Evolutionary conservation across 208 protist species (phyloP).

Genomic region (Acanthamoeba culbertsoni): DNA sequence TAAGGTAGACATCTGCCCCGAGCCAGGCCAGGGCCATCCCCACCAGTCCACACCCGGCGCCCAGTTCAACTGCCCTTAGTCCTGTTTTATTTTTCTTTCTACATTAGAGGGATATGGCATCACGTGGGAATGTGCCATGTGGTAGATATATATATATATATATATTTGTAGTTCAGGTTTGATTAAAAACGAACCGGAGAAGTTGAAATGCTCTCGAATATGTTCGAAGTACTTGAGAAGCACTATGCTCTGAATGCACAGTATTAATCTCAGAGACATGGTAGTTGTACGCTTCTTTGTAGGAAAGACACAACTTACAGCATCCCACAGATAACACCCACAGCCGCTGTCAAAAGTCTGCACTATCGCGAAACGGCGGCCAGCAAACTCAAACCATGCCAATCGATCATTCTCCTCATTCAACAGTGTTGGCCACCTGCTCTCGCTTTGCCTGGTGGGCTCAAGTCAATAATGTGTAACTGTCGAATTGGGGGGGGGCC

Average conservation of each 20-base stretch:
- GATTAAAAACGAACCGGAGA: not conserved
- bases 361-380: conserved; percentile 9
- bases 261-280: no score
- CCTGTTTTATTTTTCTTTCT: not conserved
- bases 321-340: conserved; percentile 5
- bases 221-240: conserved; percentile 20
- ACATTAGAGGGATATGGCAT: no score
- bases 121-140: not conserved
- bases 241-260: conserved; percentile 30
- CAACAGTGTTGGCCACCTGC: not conserved
- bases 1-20: not conserved
- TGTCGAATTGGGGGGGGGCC: not conserved
- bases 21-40: not conserved
- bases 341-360: conserved; percentile 28
- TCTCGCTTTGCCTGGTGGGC: not conserved
- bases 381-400: conserved; percentile 16
- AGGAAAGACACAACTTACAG: no score
- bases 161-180: not conserved
- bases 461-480: not conserved
- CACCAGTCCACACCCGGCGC: not conserved
- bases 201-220: not conserved
- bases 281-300: no score
- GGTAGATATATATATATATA: not conserved
- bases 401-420: not conserved
- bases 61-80: not conserved